Conservation (phyloP, 495 filamentous ascomycete genomes). For the Trypethelium eluteriae region DNA sequence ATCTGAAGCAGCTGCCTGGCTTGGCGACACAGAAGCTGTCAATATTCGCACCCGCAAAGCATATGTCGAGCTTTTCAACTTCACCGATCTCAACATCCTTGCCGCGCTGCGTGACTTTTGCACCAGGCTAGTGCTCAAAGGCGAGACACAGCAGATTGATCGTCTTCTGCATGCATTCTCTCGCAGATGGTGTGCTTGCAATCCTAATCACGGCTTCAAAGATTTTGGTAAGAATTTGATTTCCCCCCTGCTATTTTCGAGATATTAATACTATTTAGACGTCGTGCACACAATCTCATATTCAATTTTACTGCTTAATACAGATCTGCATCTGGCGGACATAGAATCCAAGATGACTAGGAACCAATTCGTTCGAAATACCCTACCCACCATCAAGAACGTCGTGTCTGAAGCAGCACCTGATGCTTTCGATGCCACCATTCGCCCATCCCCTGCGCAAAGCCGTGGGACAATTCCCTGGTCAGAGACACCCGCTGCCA, state of each 20-base stretch:
- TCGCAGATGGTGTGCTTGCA: slow-evolving; percentile 86
- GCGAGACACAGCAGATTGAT: slow-evolving; percentile 95
- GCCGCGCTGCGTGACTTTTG: slow-evolving; percentile 73
- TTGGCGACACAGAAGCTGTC: slow-evolving; percentile 66
- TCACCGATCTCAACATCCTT: slow-evolving; percentile 73
- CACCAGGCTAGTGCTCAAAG: slow-evolving; percentile 70
- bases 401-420: slow-evolving; percentile 63
- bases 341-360: slow-evolving; percentile 95
- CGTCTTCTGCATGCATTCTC: slow-evolving; percentile 85
- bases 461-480: slow-evolving; percentile 35
- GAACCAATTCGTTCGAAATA: slow-evolving; percentile 91
- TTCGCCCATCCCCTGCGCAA: slow-evolving; percentile 43
- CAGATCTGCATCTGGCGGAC: slow-evolving; percentile 89
- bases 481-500: slow-evolving; percentile 34
- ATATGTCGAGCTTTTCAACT: slow-evolving; percentile 90
- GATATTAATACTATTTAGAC: slow-evolving; percentile 44
- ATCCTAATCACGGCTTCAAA: slow-evolving; percentile 91
- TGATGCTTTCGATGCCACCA: slow-evolving; percentile 58
- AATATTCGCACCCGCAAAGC: slow-evolving; percentile 64
- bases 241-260: background rate
- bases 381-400: slow-evolving; percentile 77
- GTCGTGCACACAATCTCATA: slow-evolving; percentile 97
- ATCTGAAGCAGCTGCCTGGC: slow-evolving; percentile 75
- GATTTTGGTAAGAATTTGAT: slow-evolving; percentile 53
- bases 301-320: slow-evolving; percentile 89